Conservation (phyloP, 2,329 filamentous ascomycete genomes). For the Fusarium agapanthi region DNA sequence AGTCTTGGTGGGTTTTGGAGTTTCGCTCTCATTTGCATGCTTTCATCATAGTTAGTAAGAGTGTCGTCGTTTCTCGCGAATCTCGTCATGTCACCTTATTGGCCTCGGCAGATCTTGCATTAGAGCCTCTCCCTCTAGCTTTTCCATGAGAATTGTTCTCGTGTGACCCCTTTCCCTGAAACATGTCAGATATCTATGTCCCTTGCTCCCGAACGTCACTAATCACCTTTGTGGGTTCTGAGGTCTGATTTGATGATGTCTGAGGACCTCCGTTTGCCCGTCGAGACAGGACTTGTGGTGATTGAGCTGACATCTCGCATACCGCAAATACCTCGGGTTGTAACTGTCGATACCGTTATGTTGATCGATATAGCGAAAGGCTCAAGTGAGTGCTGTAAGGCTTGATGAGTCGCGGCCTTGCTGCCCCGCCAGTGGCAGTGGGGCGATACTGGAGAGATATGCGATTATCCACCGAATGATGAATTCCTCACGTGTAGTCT, state of each 20-base stretch:
- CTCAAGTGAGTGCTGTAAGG: conserved; percentile 29
- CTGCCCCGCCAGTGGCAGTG: conserved; percentile 42
- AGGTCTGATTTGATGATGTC: conserved; percentile 35
- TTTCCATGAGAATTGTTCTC: conserved; percentile 37
- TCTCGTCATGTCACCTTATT: conserved; percentile 39
- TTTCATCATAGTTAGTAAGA: conserved; percentile 32
- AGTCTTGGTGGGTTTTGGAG: conserved; percentile 43
- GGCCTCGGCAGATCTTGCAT: conserved; percentile 42
- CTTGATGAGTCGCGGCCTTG: conserved; percentile 43
- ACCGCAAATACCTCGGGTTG: conserved; percentile 24
- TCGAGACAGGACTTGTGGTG: conserved; percentile 49
- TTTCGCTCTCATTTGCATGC: conserved; percentile 42
- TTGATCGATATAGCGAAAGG: conserved; percentile 21
- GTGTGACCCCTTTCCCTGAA: conserved; percentile 36
- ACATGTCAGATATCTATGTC: conserved; percentile 34
- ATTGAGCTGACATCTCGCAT: conserved; percentile 50
- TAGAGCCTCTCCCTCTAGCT: conserved; percentile 39
- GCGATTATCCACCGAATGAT: conserved; percentile 42
- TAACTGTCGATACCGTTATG: conserved; percentile 28
- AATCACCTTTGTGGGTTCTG: conserved; percentile 44
- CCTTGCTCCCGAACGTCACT: conserved; percentile 5
- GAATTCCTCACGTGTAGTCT: conserved; percentile 25
- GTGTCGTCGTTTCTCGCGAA: not conserved
- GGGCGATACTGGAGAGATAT: conserved; percentile 39
- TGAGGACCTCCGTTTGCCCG: conserved; percentile 47